A percentile compares a stretch with the other conserved stretches of the same genome.
These are phyloP conservation scores for Pestalotiopsis sp. DNA, from an alignment of 2,329 filamentous ascomycete genomes.

Conservation along the genomic window DNA sequence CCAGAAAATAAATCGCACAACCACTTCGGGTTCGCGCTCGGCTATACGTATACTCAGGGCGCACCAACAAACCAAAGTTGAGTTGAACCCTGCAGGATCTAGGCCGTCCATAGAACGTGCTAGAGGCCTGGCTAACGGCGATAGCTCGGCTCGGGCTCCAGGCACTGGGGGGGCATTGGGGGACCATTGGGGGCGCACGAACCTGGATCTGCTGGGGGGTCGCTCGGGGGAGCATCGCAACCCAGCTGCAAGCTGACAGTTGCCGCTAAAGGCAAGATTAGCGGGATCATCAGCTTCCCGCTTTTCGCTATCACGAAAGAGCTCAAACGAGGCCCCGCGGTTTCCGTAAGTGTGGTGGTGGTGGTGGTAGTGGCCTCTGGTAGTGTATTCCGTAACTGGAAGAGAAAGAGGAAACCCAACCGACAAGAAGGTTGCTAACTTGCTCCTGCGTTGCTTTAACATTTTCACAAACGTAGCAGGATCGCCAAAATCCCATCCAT, in stretches of 20 bases:
- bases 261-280: background rate
- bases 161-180: background rate
- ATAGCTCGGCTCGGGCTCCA: background rate
- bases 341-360: background rate
- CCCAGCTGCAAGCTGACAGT: background rate
- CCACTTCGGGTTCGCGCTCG: background rate
- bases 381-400: background rate
- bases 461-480: background rate
- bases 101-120: background rate
- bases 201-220: no score
- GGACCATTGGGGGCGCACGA: no score
- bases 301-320: background rate
- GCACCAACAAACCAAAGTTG: background rate
- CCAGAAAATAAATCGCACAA: background rate
- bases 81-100: background rate
- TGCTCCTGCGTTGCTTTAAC: no score
- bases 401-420: background rate
- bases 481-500: background rate
- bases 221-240: no score
- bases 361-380: background rate
- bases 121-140: background rate
- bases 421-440: no score
- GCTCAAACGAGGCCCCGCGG: background rate
- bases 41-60: background rate
- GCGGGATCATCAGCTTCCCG: background rate